Percentiles rank a stretch among this genome's conserved stretches.
These are phyloP conservation scores for Amoebophrya sp. DNA, from an alignment of 169 alveolate genomes.

Conservation along the genomic window DNA sequence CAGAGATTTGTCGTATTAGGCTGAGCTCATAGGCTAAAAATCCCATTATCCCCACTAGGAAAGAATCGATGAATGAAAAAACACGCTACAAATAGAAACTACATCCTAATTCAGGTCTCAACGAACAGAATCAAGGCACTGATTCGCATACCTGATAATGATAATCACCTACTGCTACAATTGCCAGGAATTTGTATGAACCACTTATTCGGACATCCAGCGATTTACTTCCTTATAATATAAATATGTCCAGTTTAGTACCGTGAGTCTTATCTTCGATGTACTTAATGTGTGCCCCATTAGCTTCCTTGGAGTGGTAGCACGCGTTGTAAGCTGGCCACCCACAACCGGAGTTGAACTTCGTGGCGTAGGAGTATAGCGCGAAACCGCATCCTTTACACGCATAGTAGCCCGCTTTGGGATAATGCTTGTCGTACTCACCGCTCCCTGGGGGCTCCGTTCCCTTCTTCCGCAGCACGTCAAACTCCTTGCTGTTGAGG, in stretches of 20 bases:
- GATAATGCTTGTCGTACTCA: conserved; percentile 50
- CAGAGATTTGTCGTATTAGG: conserved; percentile 46
- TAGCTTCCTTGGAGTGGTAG: conserved; percentile 24
- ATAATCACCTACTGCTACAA: background rate
- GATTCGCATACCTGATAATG: background rate
- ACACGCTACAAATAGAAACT: no score
- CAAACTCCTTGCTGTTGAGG: conserved; percentile 30
- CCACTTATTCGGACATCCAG: background rate
- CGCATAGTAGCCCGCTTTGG: conserved; percentile 49
- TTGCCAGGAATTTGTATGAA: background rate
- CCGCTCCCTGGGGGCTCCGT: conserved; percentile 55
- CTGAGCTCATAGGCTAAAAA: no score
- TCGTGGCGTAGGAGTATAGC: conserved; percentile 50
- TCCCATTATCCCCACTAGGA: no score
- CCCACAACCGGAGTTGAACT: conserved; percentile 61
- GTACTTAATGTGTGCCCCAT: background rate
- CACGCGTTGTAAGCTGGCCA: conserved; percentile 62
- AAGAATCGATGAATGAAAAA: no score
- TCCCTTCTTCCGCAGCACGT: conserved; percentile 49
- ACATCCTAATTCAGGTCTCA: no score
- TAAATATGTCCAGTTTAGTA: background rate
- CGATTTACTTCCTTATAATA: background rate
- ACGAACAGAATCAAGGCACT: no score
- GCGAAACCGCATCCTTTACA: conserved; percentile 50
- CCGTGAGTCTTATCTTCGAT: background rate